Conservation (phyloP, 1,284 basidiomycete genomes). For the Cerioporus squamosus region DNA sequence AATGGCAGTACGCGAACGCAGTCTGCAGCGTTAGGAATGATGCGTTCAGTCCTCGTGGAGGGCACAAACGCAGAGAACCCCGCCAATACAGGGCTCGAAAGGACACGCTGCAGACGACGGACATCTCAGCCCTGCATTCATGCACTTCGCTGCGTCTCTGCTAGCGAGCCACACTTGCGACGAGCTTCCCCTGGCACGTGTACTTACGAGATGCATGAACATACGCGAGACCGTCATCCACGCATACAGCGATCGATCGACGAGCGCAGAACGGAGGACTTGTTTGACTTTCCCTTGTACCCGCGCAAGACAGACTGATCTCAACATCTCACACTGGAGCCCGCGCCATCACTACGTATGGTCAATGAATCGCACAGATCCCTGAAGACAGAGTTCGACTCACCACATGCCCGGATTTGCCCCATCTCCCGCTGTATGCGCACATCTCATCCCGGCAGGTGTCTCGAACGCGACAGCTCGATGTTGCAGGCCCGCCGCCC, state of each 20-base stretch:
- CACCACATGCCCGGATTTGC: too few relatives aligned
- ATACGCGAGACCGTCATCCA: not conserved
- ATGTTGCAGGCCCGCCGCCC: too few relatives aligned
- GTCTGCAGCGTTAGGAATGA: too few relatives aligned
- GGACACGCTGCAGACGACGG: too few relatives aligned
- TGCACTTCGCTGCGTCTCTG: not conserved
- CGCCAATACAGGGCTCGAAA: not conserved
- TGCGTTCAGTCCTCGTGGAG: not conserved
- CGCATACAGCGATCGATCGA: not conserved
- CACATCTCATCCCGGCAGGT: too few relatives aligned
- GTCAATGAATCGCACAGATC: too few relatives aligned
- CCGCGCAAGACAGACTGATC: not conserved
- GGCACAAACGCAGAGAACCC: not conserved
- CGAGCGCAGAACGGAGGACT: not conserved
- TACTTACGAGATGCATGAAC: constrained; percentile 1
- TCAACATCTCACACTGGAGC: too few relatives aligned
- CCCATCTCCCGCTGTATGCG: too few relatives aligned
- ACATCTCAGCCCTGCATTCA: not conserved
- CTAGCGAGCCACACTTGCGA: not conserved
- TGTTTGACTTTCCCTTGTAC: not conserved
- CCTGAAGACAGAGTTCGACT: too few relatives aligned
- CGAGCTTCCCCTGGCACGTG: not conserved
- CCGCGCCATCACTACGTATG: too few relatives aligned
- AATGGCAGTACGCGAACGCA: not conserved
- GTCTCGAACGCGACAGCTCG: too few relatives aligned